Conservation (phyloP, 1,284 basidiomycete genomes). For the Anthracocystis setariae region DNA sequence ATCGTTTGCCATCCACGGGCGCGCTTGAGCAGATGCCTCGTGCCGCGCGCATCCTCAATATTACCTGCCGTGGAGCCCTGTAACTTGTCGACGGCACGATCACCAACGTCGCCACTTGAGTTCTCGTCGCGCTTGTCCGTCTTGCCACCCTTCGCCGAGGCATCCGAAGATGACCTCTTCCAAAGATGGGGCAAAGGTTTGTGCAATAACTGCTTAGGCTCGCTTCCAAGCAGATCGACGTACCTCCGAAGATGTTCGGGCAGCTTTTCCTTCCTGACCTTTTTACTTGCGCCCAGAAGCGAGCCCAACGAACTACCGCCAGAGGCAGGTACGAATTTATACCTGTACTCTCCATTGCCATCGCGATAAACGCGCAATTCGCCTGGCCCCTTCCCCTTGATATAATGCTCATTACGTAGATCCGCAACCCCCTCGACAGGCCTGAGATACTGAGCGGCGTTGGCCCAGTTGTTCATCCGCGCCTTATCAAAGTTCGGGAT, state of each 20-base stretch:
- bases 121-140: too few species aligned
- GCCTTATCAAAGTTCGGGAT: conserved; percentile 2
- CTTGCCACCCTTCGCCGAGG: too few species aligned
- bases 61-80: too few species aligned
- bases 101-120: too few species aligned
- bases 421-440: background rate
- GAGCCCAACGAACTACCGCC: background rate
- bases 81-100: too few species aligned
- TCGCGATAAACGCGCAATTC: background rate
- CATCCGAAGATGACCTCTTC: background rate
- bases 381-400: background rate
- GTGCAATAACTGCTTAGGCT: too few species aligned
- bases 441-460: background rate
- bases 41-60: too few species aligned
- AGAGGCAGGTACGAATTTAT: background rate
- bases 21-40: too few species aligned
- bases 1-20: too few species aligned
- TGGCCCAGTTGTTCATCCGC: background rate
- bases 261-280: background rate
- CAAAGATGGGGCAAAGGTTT: background rate
- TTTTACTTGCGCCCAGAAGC: background rate
- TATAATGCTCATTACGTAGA: background rate
- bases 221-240: too few species aligned
- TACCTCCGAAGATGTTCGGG: background rate
- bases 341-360: background rate